A percentile compares a stretch with the other conserved stretches of the same genome.
phyloP scores from a whole-genome alignment of 148 eudicot species.

The Persicaria tinctoria region DNA sequence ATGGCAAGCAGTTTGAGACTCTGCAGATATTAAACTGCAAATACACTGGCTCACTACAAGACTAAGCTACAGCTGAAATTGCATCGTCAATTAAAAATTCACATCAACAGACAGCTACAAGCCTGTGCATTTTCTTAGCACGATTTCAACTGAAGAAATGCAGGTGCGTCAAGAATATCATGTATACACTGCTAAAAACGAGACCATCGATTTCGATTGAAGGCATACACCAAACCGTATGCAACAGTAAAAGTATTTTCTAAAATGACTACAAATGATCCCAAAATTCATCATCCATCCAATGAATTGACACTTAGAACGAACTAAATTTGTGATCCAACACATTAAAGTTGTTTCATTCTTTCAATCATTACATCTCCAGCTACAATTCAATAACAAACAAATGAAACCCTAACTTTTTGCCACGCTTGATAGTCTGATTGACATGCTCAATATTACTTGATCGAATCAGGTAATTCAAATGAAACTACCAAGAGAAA shows the following conservation, averaged over 20 bases:
- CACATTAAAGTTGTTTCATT: no score
- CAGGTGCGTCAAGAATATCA: conserved; percentile 31
- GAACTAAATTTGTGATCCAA: no score
- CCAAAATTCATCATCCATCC: no score
- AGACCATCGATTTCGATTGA: conserved; percentile 49
- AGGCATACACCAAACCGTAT: conserved; percentile 35
- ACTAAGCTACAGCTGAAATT: conserved; percentile 39
- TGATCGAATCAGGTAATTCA: no score
- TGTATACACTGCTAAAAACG: conserved; percentile 32
- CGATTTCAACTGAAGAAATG: conserved; percentile 38
- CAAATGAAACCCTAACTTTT: no score
- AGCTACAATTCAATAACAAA: no score
- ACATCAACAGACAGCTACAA: conserved; percentile 58
- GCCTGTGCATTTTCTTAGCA: conserved; percentile 65
- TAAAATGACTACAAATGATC: no score
- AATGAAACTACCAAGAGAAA: background rate
- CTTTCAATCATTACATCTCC: no score
- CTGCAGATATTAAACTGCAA: conserved; percentile 42
- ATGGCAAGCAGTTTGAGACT: conserved; percentile 44
- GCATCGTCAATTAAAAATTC: conserved; percentile 44
- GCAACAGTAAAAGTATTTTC: conserved; percentile 18
- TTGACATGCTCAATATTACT: no score
- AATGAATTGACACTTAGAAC: no score
- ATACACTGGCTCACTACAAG: conserved; percentile 36
- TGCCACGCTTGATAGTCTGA: no score